Evolutionary conservation across 495 filamentous ascomycete genomes (phyloP).

Genomic region (Neurospora sp.): DNA sequence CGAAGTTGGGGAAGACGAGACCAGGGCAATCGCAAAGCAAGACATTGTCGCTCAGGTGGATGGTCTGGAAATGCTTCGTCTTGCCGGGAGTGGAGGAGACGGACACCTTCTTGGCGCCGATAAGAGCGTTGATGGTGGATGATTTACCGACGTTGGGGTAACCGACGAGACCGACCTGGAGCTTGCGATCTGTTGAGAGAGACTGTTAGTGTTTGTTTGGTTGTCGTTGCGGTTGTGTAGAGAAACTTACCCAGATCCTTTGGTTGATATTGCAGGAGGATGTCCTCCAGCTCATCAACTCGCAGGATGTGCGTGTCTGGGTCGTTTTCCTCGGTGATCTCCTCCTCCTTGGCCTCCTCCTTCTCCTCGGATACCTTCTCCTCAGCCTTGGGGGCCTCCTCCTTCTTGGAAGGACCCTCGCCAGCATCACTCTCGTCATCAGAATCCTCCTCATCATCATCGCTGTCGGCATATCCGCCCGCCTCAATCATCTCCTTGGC

Average conservation of each 20-base stretch:
- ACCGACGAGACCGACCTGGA: constrained; percentile 86
- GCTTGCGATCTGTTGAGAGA: constrained; percentile 46
- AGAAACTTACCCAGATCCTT: constrained; percentile 36
- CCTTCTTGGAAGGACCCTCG: constrained; percentile 10
- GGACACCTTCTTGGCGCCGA: constrained; percentile 96
- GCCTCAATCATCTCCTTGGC: constrained; percentile 83
- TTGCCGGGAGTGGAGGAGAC: constrained; percentile 97
- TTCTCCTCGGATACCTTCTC: constrained; percentile 37
- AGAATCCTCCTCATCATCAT: constrained; percentile 32
- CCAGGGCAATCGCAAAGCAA: constrained; percentile 97
- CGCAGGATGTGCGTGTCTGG: constrained; percentile 74
- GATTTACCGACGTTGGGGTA: constrained; percentile 99
- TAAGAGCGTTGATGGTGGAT: constrained; percentile 95
- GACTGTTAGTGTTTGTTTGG: background rate
- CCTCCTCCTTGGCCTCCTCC: constrained; percentile 21
- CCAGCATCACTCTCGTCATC: constrained; percentile 19
- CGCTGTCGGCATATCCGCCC: constrained; percentile 33
- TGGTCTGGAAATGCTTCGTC: constrained; percentile 99
- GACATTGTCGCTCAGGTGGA: constrained; percentile 80
- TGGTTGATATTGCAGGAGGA: constrained; percentile 71
- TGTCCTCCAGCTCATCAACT: constrained; percentile 79
- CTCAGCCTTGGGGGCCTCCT: constrained; percentile 18
- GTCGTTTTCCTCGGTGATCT: constrained; percentile 29
- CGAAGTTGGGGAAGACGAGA: constrained; percentile 97
- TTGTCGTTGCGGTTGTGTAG: background rate